Base-by-base conservation (phyloP, 768 basidiomycete genomes). In the Suillus discolor region DNA sequence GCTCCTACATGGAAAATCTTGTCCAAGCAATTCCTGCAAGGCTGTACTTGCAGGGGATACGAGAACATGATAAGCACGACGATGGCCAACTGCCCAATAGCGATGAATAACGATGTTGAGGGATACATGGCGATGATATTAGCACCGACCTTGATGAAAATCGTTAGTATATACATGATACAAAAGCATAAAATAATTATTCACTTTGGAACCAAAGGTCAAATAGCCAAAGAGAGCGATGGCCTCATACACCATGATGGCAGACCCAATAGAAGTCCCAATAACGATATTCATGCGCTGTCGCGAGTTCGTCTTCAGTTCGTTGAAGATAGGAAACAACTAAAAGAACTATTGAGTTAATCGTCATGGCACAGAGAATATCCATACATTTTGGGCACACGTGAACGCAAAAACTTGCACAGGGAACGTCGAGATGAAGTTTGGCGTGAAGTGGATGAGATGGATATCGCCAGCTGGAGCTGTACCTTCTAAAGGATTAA, bases 111-210 rank as follows among this genome's bases (percentile, higher is more conserved):
- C 44, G 96, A 95, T 0, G 93, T 95, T 7, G 89, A 86, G 4
- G 92, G 92, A 72, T 94, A 95, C 93, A 97, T 97, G 28, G 93
- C 94, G 69, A 98, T 93, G 71, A 98, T 92, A 78, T 98, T 97
- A 45, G 91, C 87, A 39, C 92, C 90, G 68, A 98, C 94, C 88
- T 93, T 3, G 6, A 20, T 60, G 6, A 18, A 42, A 0, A 25
- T 42, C 2, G 60, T 16, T 53, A 55, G 8, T 28, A 13, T 20
- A 28, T 53, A 4, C 6, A 49, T 74, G 12, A 70, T 64, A 62
- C 47, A 39, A 11, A 8, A 64, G 44, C 38, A 57, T 16, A 44
- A 34, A 44, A 44, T 6, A n/a, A 31, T 9, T 28, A 75, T 83
- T 60, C 59, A 91, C 93, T 75, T 87, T 91, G 57, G 89, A 89